A percentile compares a stretch with the other conserved stretches of the same genome.
Evolutionary conservation across 208 protist genomes (phyloP).

Genomic region (Acanthamoeba lenticulata): DNA sequence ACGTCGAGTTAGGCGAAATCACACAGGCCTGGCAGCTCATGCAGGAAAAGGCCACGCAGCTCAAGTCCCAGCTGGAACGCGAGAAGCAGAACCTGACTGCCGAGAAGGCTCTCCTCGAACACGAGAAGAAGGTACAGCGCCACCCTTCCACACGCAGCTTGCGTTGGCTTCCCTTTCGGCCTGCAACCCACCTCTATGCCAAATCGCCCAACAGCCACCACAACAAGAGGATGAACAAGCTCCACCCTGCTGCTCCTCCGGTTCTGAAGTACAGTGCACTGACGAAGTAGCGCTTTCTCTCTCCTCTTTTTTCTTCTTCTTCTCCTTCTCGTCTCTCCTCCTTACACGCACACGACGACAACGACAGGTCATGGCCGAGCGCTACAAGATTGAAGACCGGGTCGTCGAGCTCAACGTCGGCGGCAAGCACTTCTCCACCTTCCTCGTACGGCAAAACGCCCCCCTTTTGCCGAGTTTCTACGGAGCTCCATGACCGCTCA

Average conservation of each 20-base stretch:
- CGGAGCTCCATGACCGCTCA: no score
- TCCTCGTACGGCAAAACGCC: conserved; percentile 1
- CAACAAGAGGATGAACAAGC: no score
- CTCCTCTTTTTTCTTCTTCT: neutral
- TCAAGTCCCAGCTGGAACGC: conserved; percentile 10
- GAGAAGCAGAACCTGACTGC: neutral
- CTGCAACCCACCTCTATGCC: no score
- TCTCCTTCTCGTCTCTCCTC: neutral
- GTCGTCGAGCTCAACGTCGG: conserved; percentile 24
- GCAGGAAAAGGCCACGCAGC: neutral
- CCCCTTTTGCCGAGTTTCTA: neutral
- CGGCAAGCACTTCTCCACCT: conserved; percentile 11
- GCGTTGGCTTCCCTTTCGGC: neutral
- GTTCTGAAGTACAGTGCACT: no score
- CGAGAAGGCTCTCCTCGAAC: neutral
- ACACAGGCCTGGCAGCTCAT: neutral
- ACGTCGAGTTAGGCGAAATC: conserved; percentile 1
- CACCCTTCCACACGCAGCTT: no score
- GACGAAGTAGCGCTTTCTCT: neutral
- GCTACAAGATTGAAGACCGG: neutral
- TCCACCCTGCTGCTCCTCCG: neutral
- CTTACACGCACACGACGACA: neutral
- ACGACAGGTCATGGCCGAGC: conserved; percentile 11
- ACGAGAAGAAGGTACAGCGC: neutral
- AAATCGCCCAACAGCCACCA: no score